Conservation (phyloP, 805 yeast genomes). For the Suhomyces pyralidae region DNA sequence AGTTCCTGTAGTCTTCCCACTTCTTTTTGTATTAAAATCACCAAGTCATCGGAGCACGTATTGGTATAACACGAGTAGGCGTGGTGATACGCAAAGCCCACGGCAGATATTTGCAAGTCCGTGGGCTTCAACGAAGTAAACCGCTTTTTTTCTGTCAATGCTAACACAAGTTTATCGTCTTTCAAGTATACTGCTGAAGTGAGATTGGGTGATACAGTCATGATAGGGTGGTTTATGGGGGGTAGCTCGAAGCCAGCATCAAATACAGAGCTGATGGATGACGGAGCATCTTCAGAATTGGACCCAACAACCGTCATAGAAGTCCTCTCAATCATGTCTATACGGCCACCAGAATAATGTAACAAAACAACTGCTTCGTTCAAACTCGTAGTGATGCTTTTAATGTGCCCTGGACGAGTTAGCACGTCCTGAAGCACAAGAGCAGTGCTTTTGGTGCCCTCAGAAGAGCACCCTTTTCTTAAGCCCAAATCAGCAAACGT, state of each 20-base stretch:
- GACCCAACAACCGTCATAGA: slow-evolving; percentile 21
- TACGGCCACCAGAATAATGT: slow-evolving; percentile 40
- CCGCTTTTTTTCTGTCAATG: slow-evolving; percentile 17
- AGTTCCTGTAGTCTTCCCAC: slow-evolving; percentile 22
- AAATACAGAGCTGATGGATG: slow-evolving; percentile 38
- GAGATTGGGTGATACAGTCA: slow-evolving; percentile 51
- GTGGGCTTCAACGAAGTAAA: slow-evolving; percentile 21
- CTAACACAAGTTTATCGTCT: slow-evolving; percentile 14
- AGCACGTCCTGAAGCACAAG: slow-evolving; percentile 29
- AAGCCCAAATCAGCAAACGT: slow-evolving; percentile 32
- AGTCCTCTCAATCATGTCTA: slow-evolving; percentile 45
- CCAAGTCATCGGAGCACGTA: slow-evolving; percentile 65
- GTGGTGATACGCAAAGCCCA: slow-evolving; percentile 63
- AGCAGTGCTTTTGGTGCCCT: neutral
- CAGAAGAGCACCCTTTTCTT: slow-evolving; percentile 7
- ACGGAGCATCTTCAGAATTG: slow-evolving; percentile 20
- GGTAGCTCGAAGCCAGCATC: slow-evolving; percentile 58
- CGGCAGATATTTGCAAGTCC: slow-evolving; percentile 44
- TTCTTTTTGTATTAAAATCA: slow-evolving; percentile 53
- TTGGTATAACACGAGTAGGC: slow-evolving; percentile 69
- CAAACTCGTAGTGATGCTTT: slow-evolving; percentile 31
- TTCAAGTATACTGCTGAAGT: slow-evolving; percentile 35
- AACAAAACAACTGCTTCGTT: slow-evolving; percentile 42
- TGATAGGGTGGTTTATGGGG: slow-evolving; percentile 22
- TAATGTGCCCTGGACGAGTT: slow-evolving; percentile 22